Evolutionary conservation across 257 asterid species (phyloP), one percentile per base, ranked within the genome.

Genomic region (Penstemon davidsonii): DNA sequence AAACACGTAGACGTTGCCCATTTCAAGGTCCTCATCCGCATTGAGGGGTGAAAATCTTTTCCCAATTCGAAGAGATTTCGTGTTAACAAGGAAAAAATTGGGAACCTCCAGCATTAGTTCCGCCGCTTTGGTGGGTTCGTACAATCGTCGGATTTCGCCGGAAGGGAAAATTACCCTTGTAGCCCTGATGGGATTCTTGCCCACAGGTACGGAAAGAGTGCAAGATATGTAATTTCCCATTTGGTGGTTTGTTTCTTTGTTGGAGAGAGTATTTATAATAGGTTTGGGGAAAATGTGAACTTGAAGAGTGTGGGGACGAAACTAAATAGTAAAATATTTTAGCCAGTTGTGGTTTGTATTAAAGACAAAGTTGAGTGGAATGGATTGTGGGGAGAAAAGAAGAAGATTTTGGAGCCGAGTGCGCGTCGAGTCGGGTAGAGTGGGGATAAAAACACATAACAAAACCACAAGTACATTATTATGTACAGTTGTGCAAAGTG

Each of bases 1-100:
- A 75, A 89, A 73, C 11, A 76, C 87, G 73, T 89, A 92, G 2
- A 67, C 95, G 43, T 74, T 78, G 6, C 84, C 89, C 40, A 83
- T 76, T 49, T 92, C 98, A 53, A 89, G 84, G 65, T 92, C 98
- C 52, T 92, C 98, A 4, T 92, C 98, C 2, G 98, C 98, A 56
- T 76, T 85, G 8, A 92, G 68, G 0, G 98, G 90, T 18, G 80
- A 62, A 57, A 92, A 92, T 45, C 98, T 68, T 15, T 78, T 79
- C 3, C 98, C 98, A 0, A 89, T 82, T 6, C 81, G 88, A 39
- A 92, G 87, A 3, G 94, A 86, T 25, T 66, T 78, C 0, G 90
- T 58, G 71, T 84, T 86, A 1, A 81, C 86, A 15, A 92, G 74
- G 75, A 92, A 89, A 42, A 49, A 82, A 47, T 85, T 87, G 0